Evolutionary conservation across 768 basidiomycete genomes (phyloP).

Genomic region (Tylopilus intermedius): DNA sequence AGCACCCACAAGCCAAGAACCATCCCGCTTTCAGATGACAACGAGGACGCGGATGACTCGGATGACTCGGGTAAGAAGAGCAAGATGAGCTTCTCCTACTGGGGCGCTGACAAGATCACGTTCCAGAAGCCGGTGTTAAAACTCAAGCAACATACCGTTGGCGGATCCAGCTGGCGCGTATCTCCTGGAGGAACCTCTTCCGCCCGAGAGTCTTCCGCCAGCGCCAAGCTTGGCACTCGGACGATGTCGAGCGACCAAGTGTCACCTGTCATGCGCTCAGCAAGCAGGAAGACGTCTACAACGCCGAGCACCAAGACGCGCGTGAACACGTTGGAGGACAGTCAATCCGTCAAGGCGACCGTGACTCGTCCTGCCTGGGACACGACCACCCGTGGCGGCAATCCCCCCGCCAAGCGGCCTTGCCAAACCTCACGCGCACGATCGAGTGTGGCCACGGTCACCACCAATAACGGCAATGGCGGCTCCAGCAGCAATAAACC

Average conservation of each 20-base stretch:
- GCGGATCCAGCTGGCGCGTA: slow-evolving; percentile 34
- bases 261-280: slow-evolving; percentile 45
- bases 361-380: slow-evolving; percentile 76
- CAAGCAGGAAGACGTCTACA: slow-evolving; percentile 57
- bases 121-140: slow-evolving; percentile 74
- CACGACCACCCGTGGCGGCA: slow-evolving; percentile 45
- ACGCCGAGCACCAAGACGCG: slow-evolving; percentile 38
- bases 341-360: slow-evolving; percentile 63
- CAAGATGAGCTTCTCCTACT: slow-evolving; percentile 93
- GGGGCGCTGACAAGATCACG: slow-evolving; percentile 89
- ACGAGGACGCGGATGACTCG: slow-evolving; percentile 58
- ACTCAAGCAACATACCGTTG: slow-evolving; percentile 32
- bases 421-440: slow-evolving; percentile 60
- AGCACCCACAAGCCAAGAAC: slow-evolving; percentile 55
- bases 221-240: slow-evolving; percentile 89
- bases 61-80: slow-evolving; percentile 86
- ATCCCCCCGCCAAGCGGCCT: slow-evolving; percentile 46
- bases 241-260: slow-evolving; percentile 59
- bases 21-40: slow-evolving; percentile 64
- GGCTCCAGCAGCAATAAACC: slow-evolving; percentile 24
- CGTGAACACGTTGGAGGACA: slow-evolving; percentile 58
- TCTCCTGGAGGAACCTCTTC: slow-evolving; percentile 51
- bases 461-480: slow-evolving; percentile 15
- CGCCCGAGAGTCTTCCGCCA: slow-evolving; percentile 77
- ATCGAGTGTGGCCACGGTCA: slow-evolving; percentile 42